Base-by-base conservation (phyloP, 2,329 filamentous ascomycete species). In the Talaromyces sp. region DNA sequence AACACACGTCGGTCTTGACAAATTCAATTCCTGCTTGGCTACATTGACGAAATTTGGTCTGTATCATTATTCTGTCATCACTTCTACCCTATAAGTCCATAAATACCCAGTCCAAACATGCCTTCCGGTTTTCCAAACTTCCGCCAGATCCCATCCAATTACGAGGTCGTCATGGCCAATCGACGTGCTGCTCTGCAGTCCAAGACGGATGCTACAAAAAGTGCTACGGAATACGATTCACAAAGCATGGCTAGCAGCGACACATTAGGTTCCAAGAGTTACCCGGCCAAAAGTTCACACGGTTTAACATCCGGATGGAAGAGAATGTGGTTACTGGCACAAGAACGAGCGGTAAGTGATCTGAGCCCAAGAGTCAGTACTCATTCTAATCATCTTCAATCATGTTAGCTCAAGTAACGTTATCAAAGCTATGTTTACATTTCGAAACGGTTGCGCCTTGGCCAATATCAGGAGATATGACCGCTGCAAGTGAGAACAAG, bases 341-440 rank as follows among this genome's bases (percentile, higher is more conserved):
- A 54, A 23, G 50, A 54, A 37, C 50, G 50, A 54, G 50, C 18
- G 50, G 50, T 54, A 23, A 54, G 28, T 11, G n/a, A n/a, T 35
- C 12, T 7, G 11, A 16, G 2, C 7, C n/a, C 12, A 1, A 2
- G 14, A 4, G 8, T 54, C 35, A 28, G 37, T 14, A 54, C n/a
- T 5, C 11, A 35, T 23, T 5, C 50, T 54, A 54, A 54, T 23
- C 31, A 23, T 8, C 11, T 14, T 37, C 31, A 1, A 16, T 31
- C 21, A 8, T 25, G 37, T 37, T 6, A 54, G 50, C 50, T 54
- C n/a, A 54, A 54, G 12, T 54, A 54, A 35, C 16, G 5, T 16
- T 8, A 21, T 14, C 5, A 35, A 2, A 33, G 18, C 31, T 1
- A 35, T 33, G 11, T 35, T 35, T 3, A 18, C 6, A 12, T 18